These are phyloP conservation scores for Thuja plicata DNA, from an alignment of 83 land plant genomes.

Conservation along the genomic window DNA sequence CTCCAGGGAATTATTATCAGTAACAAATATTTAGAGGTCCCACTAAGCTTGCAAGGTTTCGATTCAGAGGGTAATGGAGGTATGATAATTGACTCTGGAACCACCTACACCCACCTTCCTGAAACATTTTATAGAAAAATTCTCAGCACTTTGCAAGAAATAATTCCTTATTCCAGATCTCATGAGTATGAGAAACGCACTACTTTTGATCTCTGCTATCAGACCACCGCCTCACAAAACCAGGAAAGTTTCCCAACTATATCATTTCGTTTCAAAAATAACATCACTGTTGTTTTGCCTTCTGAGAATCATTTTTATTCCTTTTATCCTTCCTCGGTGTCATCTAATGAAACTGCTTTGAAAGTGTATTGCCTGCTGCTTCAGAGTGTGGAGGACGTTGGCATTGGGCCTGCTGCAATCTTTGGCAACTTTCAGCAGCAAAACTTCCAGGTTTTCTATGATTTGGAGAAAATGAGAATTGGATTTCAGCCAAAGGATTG, in stretches of 20 bases:
- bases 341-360: too few relatives aligned
- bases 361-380: conserved; percentile 1
- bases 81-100: conserved; percentile 50
- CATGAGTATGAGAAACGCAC: conserved; percentile 21
- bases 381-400: conserved; percentile 7
- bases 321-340: not conserved
- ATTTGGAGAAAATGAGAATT: conserved; percentile 41
- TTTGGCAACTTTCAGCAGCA: conserved; percentile 72
- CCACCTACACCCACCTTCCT: conserved; percentile 50
- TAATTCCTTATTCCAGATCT: conserved; percentile 30
- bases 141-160: conserved; percentile 17
- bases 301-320: conserved; percentile 5
- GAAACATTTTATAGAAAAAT: conserved; percentile 28
- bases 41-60: conserved; percentile 30
- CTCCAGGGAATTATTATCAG: conserved; percentile 33
- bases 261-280: not conserved
- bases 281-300: not conserved
- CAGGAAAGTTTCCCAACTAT: not conserved
- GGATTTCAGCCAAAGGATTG: conserved; percentile 35
- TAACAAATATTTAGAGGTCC: conserved; percentile 18
- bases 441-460: conserved; percentile 66
- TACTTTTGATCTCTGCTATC: conserved; percentile 51
- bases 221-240: conserved; percentile 22
- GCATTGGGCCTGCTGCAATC: conserved; percentile 52
- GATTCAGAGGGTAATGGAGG: conserved; percentile 52